Percentiles rank a stretch among this genome's conserved stretches.
These are phyloP conservation scores for Exophiala oligosperma DNA, from an alignment of 2,329 filamentous ascomycete genomes.

Conservation along the genomic window DNA sequence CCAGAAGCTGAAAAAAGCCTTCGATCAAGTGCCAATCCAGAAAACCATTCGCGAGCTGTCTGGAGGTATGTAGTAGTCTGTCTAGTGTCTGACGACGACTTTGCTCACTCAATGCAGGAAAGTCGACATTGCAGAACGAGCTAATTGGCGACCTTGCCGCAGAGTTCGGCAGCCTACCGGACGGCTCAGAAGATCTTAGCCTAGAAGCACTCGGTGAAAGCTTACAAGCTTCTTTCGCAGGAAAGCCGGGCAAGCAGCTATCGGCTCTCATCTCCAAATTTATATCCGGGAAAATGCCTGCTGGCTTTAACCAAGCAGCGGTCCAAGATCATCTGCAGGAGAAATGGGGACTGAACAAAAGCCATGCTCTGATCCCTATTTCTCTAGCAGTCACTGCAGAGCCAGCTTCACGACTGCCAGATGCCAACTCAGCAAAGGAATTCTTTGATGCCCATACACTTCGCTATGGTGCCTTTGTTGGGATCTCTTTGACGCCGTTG, in stretches of 20 bases:
- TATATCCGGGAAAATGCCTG: conserved; percentile 35
- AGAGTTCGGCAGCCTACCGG: conserved; percentile 44
- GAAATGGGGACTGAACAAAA: conserved; percentile 32
- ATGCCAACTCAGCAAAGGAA: conserved; percentile 19
- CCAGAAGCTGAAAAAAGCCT: conserved; percentile 32
- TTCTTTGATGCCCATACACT: conserved; percentile 30
- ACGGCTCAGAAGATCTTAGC: conserved; percentile 41
- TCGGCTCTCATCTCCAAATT: conserved; percentile 33
- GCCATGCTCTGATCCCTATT: conserved; percentile 25
- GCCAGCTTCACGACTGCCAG: conserved; percentile 25
- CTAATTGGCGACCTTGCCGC: conserved; percentile 43
- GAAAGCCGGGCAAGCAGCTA: conserved; percentile 36
- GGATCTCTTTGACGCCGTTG: not conserved
- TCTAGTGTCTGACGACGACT: conserved; percentile 9
- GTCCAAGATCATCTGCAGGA: conserved; percentile 29
- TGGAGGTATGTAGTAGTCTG: not conserved
- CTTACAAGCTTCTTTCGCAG: conserved; percentile 34
- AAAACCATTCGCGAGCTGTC: conserved; percentile 26
- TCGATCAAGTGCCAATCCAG: conserved; percentile 22
- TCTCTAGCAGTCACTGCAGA: conserved; percentile 30
- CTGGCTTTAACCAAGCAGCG: conserved; percentile 28
- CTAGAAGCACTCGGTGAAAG: conserved; percentile 35
- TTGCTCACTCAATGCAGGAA: conserved; percentile 28
- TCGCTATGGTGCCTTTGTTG: conserved; percentile 23
- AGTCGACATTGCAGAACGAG: conserved; percentile 49